Conservation (phyloP, 2,329 filamentous ascomycete genomes). For the Anthostomella pinea region DNA sequence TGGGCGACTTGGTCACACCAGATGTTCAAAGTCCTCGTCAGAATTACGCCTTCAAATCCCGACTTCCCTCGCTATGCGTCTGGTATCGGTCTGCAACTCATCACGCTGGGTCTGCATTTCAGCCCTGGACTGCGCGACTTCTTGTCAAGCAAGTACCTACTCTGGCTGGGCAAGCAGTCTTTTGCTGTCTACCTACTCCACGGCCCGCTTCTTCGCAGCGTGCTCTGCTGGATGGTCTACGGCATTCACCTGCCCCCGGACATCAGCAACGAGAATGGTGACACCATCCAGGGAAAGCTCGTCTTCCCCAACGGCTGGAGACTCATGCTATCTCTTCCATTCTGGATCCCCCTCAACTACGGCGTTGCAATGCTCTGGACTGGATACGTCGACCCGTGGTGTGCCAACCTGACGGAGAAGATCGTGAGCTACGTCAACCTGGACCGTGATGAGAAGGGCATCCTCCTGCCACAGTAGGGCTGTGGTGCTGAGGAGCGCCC, state of each 20-base stretch:
- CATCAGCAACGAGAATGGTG: slow-evolving; percentile 35
- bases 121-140: slow-evolving; percentile 43
- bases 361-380: slow-evolving; percentile 49
- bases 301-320: slow-evolving; percentile 36
- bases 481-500: slow-evolving; percentile 6
- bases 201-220: slow-evolving; percentile 56
- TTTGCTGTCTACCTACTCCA: slow-evolving; percentile 65
- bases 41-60: slow-evolving; percentile 44
- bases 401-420: slow-evolving; percentile 42
- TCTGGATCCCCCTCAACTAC: slow-evolving; percentile 49
- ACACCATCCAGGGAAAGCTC: slow-evolving; percentile 35
- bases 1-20: slow-evolving; percentile 53
- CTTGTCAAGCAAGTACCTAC: slow-evolving; percentile 52
- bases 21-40: slow-evolving; percentile 40
- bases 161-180: slow-evolving; percentile 62
- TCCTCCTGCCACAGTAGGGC: slow-evolving; percentile 29
- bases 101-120: slow-evolving; percentile 32
- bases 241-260: slow-evolving; percentile 39
- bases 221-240: slow-evolving; percentile 60
- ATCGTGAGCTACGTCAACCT: slow-evolving; percentile 32
- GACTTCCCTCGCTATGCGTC: slow-evolving; percentile 44
- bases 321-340: slow-evolving; percentile 37
- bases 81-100: slow-evolving; percentile 33
- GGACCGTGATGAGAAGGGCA: slow-evolving; percentile 31
- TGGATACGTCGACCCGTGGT: slow-evolving; percentile 51